phyloP scores from a whole-genome alignment of 1,284 basidiomycete genomes.

The Rhodotorula sp. region DNA sequence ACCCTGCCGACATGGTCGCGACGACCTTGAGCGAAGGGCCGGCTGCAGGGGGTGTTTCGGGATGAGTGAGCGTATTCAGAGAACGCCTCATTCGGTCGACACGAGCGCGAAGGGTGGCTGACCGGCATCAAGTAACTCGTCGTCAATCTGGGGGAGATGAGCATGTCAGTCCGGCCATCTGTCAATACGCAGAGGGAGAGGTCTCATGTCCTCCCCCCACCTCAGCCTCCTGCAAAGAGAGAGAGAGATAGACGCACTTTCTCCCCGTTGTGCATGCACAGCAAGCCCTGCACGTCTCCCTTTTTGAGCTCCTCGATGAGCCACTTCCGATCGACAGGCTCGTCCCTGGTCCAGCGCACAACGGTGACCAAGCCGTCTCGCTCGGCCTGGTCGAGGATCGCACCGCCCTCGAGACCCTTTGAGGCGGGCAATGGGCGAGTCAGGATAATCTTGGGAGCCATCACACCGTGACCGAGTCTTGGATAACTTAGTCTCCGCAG shows the following conservation, averaged over 20 bases:
- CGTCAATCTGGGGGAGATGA: conserved; percentile 59
- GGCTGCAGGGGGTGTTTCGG: conserved; percentile 53
- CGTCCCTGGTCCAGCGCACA: conserved; percentile 69
- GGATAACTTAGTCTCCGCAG: too few relatives aligned
- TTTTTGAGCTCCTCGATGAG: conserved; percentile 65
- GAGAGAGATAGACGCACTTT: conserved; percentile 53
- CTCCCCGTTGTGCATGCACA: conserved; percentile 67
- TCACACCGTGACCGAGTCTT: background rate
- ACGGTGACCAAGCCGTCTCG: conserved; percentile 53
- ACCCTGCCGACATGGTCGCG: conserved; percentile 68
- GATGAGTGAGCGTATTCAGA: too few relatives aligned
- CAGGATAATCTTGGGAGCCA: conserved; percentile 61
- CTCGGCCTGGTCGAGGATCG: conserved; percentile 57
- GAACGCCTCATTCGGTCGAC: too few relatives aligned
- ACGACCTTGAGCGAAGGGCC: conserved; percentile 71
- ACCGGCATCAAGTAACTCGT: conserved; percentile 70
- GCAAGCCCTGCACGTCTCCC: conserved; percentile 61
- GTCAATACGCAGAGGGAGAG: background rate
- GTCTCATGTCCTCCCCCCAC: background rate
- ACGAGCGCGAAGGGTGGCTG: conserved; percentile 17
- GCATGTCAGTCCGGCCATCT: background rate
- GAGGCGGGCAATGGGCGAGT: conserved; percentile 63
- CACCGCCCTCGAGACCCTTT: conserved; percentile 57
- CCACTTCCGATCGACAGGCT: conserved; percentile 69
- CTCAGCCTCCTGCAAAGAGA: background rate